These are phyloP conservation scores for Rosa chinensis DNA, from an alignment of 306 rosid species.

Conservation along the genomic window DNA sequence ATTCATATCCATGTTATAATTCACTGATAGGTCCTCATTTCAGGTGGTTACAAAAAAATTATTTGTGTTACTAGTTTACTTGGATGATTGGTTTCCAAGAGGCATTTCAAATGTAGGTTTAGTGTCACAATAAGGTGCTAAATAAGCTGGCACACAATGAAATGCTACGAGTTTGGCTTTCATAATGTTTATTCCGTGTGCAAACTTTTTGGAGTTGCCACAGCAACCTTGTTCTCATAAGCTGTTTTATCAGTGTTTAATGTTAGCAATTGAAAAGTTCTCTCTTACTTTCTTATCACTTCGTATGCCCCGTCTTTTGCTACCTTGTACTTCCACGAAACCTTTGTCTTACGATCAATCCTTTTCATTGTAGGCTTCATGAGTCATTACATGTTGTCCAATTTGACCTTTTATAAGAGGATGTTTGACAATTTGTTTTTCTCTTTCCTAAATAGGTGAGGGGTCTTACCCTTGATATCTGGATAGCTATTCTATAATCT, in stretches of 20 bases:
- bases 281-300: background rate
- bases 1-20: background rate
- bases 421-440: background rate
- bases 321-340: background rate
- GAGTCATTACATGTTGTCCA: slow-evolving; percentile 1
- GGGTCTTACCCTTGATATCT: background rate
- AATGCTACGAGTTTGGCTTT: background rate
- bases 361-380: background rate
- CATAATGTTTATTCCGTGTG: background rate
- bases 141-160: background rate
- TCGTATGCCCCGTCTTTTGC: background rate
- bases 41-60: background rate
- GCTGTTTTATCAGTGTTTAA: background rate
- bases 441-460: background rate
- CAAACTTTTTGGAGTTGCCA: background rate
- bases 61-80: background rate
- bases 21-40: background rate
- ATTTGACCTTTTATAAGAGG: background rate
- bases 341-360: background rate
- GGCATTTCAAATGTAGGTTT: slow-evolving; percentile 4
- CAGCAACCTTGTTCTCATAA: background rate
- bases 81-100: background rate
- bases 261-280: background rate
- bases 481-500: background rate
- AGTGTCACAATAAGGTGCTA: background rate